Conservation (phyloP, 179 eudicot species). For the Corrigiola litoralis region DNA sequence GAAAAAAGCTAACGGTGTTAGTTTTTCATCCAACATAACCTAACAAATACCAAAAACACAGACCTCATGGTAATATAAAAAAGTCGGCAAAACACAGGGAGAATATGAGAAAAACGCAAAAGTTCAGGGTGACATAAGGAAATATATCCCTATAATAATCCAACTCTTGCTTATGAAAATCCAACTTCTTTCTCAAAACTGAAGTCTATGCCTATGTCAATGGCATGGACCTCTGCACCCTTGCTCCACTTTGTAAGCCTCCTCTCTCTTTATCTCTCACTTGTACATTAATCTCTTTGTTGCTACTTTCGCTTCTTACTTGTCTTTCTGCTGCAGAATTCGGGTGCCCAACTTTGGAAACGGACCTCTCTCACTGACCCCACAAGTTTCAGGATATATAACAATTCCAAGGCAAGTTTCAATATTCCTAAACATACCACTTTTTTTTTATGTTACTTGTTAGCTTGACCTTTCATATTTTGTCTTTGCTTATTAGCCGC, state of each 20-base stretch:
- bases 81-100: too few species aligned
- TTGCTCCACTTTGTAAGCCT: conserved; percentile 5
- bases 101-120: too few species aligned
- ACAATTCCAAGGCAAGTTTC: conserved; percentile 11
- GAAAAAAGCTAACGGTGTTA: too few species aligned
- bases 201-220: not conserved
- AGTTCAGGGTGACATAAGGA: too few species aligned
- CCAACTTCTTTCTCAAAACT: too few species aligned
- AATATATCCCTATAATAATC: too few species aligned
- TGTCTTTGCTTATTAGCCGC: not conserved
- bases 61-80: too few species aligned
- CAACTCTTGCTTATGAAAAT: too few species aligned
- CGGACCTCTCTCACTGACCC: not conserved
- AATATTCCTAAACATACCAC: not conserved
- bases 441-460: not conserved
- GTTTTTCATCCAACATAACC: too few species aligned
- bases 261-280: not conserved
- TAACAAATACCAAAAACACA: too few species aligned
- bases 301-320: not conserved
- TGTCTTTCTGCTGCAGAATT: conserved; percentile 5
- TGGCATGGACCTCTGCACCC: conserved; percentile 2
- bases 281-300: not conserved
- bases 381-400: not conserved
- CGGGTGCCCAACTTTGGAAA: not conserved
- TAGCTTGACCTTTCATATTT: not conserved